These are phyloP conservation scores for Phoenix roebelenii DNA, from an alignment of 176 grass and related monocot species.

Conservation along the genomic window DNA sequence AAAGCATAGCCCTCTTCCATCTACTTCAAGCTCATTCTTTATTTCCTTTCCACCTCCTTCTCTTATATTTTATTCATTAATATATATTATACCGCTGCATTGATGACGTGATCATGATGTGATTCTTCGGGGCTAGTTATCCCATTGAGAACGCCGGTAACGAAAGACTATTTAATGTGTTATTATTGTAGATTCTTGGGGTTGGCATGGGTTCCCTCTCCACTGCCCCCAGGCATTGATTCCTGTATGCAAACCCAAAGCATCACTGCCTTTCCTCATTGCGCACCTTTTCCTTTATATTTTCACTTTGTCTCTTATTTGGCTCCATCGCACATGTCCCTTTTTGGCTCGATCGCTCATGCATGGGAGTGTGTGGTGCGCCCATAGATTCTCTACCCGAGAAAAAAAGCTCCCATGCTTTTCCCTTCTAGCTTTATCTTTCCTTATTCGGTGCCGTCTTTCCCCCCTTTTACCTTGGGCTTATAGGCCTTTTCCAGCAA, in stretches of 20 bases:
- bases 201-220: slow-evolving; percentile 27
- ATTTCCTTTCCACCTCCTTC: too few species aligned
- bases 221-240: slow-evolving; percentile 69
- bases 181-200: neutral
- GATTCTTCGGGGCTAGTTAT: too few species aligned
- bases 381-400: slow-evolving; percentile 27
- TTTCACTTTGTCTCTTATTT: slow-evolving; percentile 10
- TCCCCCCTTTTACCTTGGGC: slow-evolving; percentile 7
- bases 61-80: too few species aligned
- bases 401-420: slow-evolving; percentile 29
- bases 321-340: too few species aligned
- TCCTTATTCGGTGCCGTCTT: slow-evolving; percentile 27
- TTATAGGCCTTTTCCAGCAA: neutral
- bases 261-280: slow-evolving; percentile 2
- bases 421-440: slow-evolving; percentile 39
- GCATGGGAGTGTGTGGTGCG: slow-evolving; percentile 6
- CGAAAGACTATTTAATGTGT: too few species aligned
- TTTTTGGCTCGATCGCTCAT: neutral
- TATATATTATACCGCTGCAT: too few species aligned
- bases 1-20: too few species aligned
- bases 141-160: too few species aligned
- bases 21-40: too few species aligned
- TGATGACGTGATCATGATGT: too few species aligned
- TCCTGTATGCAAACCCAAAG: slow-evolving; percentile 25
- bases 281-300: slow-evolving; percentile 1